Evolutionary conservation across 2,329 filamentous ascomycete species (phyloP), one percentile per base, ranked within the genome.

Genomic region (Colletotrichum gloeosporioides): DNA sequence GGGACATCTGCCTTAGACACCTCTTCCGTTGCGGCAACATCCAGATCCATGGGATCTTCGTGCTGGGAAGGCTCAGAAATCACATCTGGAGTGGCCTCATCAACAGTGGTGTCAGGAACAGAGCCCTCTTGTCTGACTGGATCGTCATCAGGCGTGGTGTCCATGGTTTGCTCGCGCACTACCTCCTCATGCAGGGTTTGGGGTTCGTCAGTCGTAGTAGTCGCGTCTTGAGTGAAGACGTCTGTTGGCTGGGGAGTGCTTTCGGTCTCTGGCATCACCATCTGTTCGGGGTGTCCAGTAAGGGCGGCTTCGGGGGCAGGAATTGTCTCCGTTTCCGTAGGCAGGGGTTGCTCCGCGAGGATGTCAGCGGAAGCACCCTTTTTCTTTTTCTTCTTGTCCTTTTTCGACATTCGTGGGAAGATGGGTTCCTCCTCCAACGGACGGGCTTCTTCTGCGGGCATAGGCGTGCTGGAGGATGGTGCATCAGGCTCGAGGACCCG

Each of bases 391-490:
- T 63, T 63, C 13, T 63, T 63, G 32, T 63, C 81, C 77, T 81
- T 82, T 71, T 82, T 79, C 71, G 81, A 79, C 69, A 77, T 78
- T 71, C 80, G 80, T 49, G 77, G 78, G 13, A 27, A 31, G 22
- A 25, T 6, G 13, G 66, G 32, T n/a, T 59, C 36, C 16, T 69
- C 53, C 12, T 69, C 49, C 32, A 49, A 27, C 16, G 31, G 59
- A 53, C n/a, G 44, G 44, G n/a, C n/a, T 25, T 22, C 6, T 25
- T 53, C 44, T n/a, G 44, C 44, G n/a, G 44, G n/a, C n/a, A 22
- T 53, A 53, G 44, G n/a, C n/a, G 44, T 22, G 44, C 10, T 22
- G 44, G n/a, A 22, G 44, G 44, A 22, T 22, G n/a, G n/a, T 18
- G 44, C 44, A 53, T 53, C n/a, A 53, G 44, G n/a, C n/a, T 53